These are phyloP conservation scores for Lavandula angustifolia DNA, from an alignment of 257 asterid species.

Conservation along the genomic window DNA sequence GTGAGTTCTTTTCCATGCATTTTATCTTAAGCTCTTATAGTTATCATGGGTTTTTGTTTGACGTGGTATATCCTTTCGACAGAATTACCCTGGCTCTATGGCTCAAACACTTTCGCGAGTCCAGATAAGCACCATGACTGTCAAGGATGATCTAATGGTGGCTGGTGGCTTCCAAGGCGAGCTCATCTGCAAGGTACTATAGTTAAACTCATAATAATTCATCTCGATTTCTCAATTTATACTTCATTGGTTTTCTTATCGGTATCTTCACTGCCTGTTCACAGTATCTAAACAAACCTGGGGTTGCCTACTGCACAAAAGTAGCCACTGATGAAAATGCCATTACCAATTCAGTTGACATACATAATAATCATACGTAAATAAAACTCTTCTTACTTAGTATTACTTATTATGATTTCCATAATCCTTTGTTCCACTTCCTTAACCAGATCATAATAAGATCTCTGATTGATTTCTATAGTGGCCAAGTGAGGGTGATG, in stretches of 20 bases:
- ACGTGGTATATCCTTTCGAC: constrained; percentile 20
- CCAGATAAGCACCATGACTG: constrained; percentile 79
- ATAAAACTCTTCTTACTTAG: not conserved
- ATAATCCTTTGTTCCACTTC: not conserved
- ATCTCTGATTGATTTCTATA: constrained; percentile 18
- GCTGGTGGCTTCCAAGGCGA: constrained; percentile 94
- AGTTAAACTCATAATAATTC: no score
- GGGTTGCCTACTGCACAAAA: constrained; percentile 72
- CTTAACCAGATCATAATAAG: not conserved
- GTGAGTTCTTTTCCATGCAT: constrained; percentile 39
- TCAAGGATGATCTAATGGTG: constrained; percentile 71
- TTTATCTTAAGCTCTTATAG: not conserved
- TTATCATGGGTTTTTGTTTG: not conserved
- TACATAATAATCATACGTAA: constrained; percentile 49
- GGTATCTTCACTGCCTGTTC: not conserved
- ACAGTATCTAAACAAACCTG: constrained; percentile 72
- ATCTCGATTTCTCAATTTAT: not conserved
- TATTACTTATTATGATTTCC: no score
- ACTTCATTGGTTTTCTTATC: not conserved
- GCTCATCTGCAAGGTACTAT: constrained; percentile 78
- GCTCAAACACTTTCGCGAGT: constrained; percentile 65
- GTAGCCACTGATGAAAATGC: constrained; percentile 65
- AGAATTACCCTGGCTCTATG: constrained; percentile 61
- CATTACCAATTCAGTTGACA: constrained; percentile 79
- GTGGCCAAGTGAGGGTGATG: constrained; percentile 67